Evolutionary conservation across 306 rosid genomes (phyloP), one percentile per base, ranked within the genome.

Genomic region (Ormosia emarginata): DNA sequence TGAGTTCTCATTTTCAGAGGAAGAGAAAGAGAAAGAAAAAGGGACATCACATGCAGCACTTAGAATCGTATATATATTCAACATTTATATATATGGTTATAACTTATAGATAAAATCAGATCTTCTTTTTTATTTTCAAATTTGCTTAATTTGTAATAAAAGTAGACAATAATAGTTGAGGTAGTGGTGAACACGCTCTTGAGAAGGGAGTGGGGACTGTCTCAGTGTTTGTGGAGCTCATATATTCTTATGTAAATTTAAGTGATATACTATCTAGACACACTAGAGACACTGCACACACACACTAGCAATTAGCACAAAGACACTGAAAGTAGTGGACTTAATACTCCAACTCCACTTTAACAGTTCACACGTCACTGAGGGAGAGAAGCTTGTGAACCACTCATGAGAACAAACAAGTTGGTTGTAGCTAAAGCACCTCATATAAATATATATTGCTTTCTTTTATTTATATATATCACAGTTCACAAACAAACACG

Each of bases 341-440:
- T 73, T 37, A 62, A 59, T 62, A 57, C 83, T 80, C 87, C 72
- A 83, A 88, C 87, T 77, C 90, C 90, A 83, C 90, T 86, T 74
- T 68, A 80, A 88, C 85, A 79, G 65, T 80, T 90, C 83, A 80
- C 52, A 88, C 77, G 86, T 88, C 89, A 86, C 59, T 70, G 34
- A 58, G 36, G 67, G 82, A 24, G 85, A 50, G 83, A 77, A 82
- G 82, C 91, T 85, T 87, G 81, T 72, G 84, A 86, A 74, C 86
- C 91, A 90, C 91, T 86, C 88, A 75, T 84, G 57, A 61, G 62
- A 85, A 29, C 72, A 62, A 58, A 76, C 81, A 52, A 69, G 33
- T 84, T 44, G 61, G 69, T 85, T 85, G 79, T 53, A 79, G 24
- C 79, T 79, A 58, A 73, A 78, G 69, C 81, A 64, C 83, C 68